Evolutionary conservation across 495 filamentous ascomycete species (phyloP).

Genomic region (Xylaria acuta): DNA sequence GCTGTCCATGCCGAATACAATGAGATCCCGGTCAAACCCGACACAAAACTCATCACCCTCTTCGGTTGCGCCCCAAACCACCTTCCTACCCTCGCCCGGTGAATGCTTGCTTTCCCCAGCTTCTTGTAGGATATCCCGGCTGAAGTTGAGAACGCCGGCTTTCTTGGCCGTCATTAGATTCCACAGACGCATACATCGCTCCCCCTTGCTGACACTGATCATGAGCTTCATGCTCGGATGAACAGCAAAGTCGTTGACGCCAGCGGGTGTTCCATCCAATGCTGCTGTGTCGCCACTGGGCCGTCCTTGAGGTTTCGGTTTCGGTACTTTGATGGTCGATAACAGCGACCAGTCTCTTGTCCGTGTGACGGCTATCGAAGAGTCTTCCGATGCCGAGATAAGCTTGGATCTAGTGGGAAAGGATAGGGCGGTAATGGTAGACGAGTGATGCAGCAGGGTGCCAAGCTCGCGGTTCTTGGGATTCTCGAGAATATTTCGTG

Average conservation of each 20-base stretch:
- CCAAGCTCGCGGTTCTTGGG: conserved; percentile 87
- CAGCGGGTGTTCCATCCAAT: conserved; percentile 81
- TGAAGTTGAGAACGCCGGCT: conserved; percentile 87
- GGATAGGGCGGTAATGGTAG: conserved; percentile 74
- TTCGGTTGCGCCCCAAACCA: conserved; percentile 76
- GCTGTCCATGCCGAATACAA: conserved; percentile 88
- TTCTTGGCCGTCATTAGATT: conserved; percentile 97
- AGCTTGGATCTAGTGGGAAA: conserved; percentile 92
- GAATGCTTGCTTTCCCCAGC: conserved; percentile 78
- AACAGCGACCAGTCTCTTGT: conserved; percentile 89
- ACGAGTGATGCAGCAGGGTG: conserved; percentile 81
- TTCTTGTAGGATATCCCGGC: conserved; percentile 66
- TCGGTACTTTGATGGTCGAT: conserved; percentile 88
- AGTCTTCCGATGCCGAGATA: conserved; percentile 83
- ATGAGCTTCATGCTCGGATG: conserved; percentile 97
- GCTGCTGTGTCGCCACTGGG: conserved; percentile 91
- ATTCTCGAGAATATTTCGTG: conserved; percentile 77
- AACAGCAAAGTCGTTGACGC: conserved; percentile 92
- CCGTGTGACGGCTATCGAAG: conserved; percentile 82
- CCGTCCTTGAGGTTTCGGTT: conserved; percentile 79
- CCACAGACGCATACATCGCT: conserved; percentile 92
- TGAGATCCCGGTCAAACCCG: conserved; percentile 82
- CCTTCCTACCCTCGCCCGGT: conserved; percentile 81
- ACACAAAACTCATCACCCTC: conserved; percentile 84
- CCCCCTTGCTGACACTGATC: conserved; percentile 86